These are phyloP conservation scores for Exophiala aquamarina DNA, from an alignment of 2,329 filamentous ascomycete species.

Conservation along the genomic window DNA sequence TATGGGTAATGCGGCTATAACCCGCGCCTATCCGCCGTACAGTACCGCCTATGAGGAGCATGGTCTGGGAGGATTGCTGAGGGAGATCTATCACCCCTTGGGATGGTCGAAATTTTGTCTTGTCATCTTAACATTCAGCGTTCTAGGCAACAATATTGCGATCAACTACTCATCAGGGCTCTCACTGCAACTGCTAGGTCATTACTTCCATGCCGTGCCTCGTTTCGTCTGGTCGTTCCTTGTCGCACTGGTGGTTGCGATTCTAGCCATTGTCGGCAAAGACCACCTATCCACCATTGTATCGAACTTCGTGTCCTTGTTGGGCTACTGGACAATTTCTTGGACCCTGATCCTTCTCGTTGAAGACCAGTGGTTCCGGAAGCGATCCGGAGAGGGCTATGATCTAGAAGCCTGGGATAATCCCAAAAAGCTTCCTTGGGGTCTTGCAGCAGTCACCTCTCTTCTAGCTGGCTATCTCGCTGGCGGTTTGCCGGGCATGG, in stretches of 20 bases:
- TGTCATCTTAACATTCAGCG: constrained; percentile 26
- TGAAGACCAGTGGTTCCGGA: constrained; percentile 47
- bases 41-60: constrained; percentile 43
- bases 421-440: constrained; percentile 41
- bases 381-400: constrained; percentile 39
- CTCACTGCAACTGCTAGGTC: constrained; percentile 48
- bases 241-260: constrained; percentile 44
- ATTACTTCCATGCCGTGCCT: constrained; percentile 52
- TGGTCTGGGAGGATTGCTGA: constrained; percentile 49
- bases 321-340: constrained; percentile 49
- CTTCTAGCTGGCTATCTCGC: constrained; percentile 41
- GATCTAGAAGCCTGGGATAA: constrained; percentile 48
- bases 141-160: constrained; percentile 41
- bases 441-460: constrained; percentile 28
- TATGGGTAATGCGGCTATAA: constrained; percentile 40
- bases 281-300: constrained; percentile 44
- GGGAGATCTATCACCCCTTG: constrained; percentile 45
- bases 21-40: constrained; percentile 31
- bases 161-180: constrained; percentile 46
- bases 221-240: constrained; percentile 49
- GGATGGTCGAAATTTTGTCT: constrained; percentile 52
- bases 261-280: constrained; percentile 45
- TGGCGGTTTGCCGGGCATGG: constrained; percentile 71
- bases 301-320: constrained; percentile 45
- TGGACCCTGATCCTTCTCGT: constrained; percentile 48